Base-by-base conservation (phyloP, 1,284 basidiomycete species). In the Schizopora paradoxa region DNA sequence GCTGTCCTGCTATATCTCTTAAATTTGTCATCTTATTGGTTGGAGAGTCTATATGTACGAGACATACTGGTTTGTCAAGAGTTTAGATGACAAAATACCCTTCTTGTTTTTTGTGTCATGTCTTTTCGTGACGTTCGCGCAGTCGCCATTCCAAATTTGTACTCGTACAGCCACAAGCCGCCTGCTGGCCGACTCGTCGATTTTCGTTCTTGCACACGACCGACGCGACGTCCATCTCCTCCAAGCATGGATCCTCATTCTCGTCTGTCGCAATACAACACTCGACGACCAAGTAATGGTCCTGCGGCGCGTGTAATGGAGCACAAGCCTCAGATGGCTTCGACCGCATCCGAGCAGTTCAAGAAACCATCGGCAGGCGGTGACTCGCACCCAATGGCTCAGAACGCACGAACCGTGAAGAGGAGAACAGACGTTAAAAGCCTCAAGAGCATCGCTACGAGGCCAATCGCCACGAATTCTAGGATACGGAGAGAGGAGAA, bases 381-480 rank as follows among this genome's bases (percentile, higher is more conserved):
- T 11, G 29, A 33, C 26, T 39, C 37, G 5, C 36, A 22, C 26
- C 36, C 21, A 11, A 6, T 8, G 22, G 22, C 36, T 38, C 39
- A 27, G 8, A 23, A 14, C 18, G 25, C 10, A 41, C 21, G 10
- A n/a, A 38, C 47, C 10, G 34, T 39, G 25, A 42, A 43, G 11
- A 46, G 25, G 13, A 36, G 43, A 16, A 11, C 34, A n/a, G 34
- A 41, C 8, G 19, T 25, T 18, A 44, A 47, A n/a, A 37, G 28
- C 18, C 26, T 27, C 16, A 46, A 38, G 25, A 33, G 38, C 16
- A 6, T 34, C 13, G 61, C 68, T 11, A 64, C 70, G 26, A 67
- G 85, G 16, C 83, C 79, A 5, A 86, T 87, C 52, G 81, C 76
- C 11, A 84, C 84, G 13, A 89, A 88, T 57, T 81, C 85, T 0